These are phyloP conservation scores for Boletales sp. DNA, from an alignment of 768 basidiomycete genomes.

Conservation along the genomic window DNA sequence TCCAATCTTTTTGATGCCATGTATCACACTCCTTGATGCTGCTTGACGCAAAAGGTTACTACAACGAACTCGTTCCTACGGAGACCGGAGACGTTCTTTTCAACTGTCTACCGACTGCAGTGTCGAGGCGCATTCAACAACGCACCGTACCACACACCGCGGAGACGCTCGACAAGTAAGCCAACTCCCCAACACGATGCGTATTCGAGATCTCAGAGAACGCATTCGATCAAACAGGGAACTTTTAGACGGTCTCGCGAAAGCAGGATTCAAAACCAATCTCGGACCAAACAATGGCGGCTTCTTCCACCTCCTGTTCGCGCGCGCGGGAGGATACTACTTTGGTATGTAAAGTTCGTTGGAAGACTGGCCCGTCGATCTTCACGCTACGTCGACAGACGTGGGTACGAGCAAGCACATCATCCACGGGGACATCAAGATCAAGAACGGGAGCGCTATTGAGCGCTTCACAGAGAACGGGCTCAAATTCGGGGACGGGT, in stretches of 20 bases:
- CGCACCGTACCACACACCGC: constrained; percentile 14
- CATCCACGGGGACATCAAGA: constrained; percentile 47
- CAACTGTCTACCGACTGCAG: constrained; percentile 14
- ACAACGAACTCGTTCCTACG: constrained; percentile 19
- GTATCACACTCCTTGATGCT: neutral
- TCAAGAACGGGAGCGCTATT: constrained; percentile 42
- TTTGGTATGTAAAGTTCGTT: constrained; percentile 29
- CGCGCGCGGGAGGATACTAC: constrained; percentile 38
- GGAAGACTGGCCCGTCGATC: neutral
- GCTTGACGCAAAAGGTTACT: constrained; percentile 5
- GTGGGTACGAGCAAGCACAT: constrained; percentile 42
- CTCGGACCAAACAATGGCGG: constrained; percentile 35
- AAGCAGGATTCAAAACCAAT: constrained; percentile 37
- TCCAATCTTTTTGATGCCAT: neutral
- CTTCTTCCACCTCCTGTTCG: constrained; percentile 23
- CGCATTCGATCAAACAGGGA: constrained; percentile 21
- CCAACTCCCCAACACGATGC: neutral
- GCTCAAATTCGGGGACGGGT: constrained; percentile 28
- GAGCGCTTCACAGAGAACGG: constrained; percentile 29
- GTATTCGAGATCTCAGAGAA: neutral
- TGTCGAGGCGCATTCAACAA: constrained; percentile 17
- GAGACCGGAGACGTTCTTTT: constrained; percentile 21
- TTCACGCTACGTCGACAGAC: constrained; percentile 12
- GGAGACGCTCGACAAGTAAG: constrained; percentile 8
- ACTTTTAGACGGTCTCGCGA: constrained; percentile 34